These are phyloP conservation scores for Hypseocharis bilobata DNA, from an alignment of 441 rosid species.

Conservation along the genomic window DNA sequence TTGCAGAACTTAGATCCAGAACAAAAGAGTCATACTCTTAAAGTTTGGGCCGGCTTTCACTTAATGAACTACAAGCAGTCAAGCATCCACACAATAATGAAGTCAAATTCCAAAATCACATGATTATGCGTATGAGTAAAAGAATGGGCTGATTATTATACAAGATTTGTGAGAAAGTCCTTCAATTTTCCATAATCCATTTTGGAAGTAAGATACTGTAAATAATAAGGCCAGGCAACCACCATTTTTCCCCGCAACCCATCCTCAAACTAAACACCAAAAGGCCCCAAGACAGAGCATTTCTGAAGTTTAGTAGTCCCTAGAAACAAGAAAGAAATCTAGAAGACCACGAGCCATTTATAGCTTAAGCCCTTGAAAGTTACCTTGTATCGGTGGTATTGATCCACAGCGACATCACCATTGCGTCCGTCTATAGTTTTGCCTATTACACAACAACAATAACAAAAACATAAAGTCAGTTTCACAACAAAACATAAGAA, in stretches of 20 bases:
- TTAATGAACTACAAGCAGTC: not conserved
- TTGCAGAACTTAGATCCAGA: too few relatives aligned
- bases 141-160: too few relatives aligned
- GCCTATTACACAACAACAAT: conserved; percentile 31
- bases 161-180: too few relatives aligned
- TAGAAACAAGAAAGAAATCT: not conserved
- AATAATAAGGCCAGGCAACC: not conserved
- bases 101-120: conserved; percentile 4
- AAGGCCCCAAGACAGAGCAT: not conserved
- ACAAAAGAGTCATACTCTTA: not conserved
- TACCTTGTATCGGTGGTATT: conserved; percentile 72
- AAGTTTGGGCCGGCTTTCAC: not conserved
- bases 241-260: not conserved
- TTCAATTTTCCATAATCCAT: too few relatives aligned
- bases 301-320: not conserved
- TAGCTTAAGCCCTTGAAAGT: conserved; percentile 8
- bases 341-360: not conserved
- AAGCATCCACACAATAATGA: conserved; percentile 1
- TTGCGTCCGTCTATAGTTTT: conserved; percentile 58
- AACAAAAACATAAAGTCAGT: too few relatives aligned
- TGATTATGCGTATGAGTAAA: too few relatives aligned
- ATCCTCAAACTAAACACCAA: not conserved
- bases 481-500: too few relatives aligned
- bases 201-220: not conserved
- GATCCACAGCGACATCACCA: conserved; percentile 87